Base-by-base conservation (phyloP, 768 basidiomycete genomes). In the Boletus sp. region DNA sequence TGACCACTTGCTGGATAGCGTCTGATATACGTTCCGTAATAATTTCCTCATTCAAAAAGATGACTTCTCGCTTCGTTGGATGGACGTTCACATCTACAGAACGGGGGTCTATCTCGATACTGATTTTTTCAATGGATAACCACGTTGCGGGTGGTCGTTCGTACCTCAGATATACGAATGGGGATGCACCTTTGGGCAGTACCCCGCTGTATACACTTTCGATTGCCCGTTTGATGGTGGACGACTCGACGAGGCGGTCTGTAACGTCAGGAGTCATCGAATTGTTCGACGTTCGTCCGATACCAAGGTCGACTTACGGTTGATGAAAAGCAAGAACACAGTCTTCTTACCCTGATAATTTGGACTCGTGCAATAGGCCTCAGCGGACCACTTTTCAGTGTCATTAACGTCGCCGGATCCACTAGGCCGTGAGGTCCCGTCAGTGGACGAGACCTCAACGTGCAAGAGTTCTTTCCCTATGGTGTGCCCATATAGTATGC, bases 51-150 rank as follows among this genome's bases (percentile, higher is more conserved):
- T 97, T 85, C 48, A 98, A 71, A 66, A 98, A 98, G 62, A 94
- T 92, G 1, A 98, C 94, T 70, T 98, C 95, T 45, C 90, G 89
- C 70, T 99, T 99, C 2, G 97, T 98, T 0, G 96, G 97, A 68
- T 98, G 95, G 8, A 98, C 94, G 64, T 99, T 99, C 52, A 98
- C 95, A 64, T 99, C 97, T 17, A 99, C 89, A 28, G 89, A 85
- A 32, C 84, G 81, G 0, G 94, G 93, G 58, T 94, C 87, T 63
- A 98, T 87, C 41, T 86, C 78, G 42, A 98, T 71, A 63, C 94
- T 95, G 57, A 29, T 28, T 46, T 47, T 42, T 48, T 49, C 14
- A 58, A 56, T 49, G 12, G 32, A 39, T 17, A 33, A 45, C 14
- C 11, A 32, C 6, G 32, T 24, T n/a, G 20, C 20, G 36, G 5